These are phyloP conservation scores for Lentinus polychrous DNA, from an alignment of 1,284 basidiomycete genomes.

Conservation along the genomic window DNA sequence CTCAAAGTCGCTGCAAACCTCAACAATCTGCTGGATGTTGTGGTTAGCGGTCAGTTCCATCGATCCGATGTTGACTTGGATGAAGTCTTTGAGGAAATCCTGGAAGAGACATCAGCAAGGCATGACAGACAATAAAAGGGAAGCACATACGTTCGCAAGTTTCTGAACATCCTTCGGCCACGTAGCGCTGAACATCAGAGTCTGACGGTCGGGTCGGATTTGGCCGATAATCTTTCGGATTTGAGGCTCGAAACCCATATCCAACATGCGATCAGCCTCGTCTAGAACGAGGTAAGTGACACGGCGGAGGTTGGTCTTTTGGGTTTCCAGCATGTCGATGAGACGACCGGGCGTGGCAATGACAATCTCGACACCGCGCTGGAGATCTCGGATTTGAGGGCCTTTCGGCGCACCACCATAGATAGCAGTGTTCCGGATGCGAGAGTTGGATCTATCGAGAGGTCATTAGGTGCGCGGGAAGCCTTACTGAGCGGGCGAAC, in stretches of 20 bases:
- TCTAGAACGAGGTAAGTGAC: constrained; percentile 99
- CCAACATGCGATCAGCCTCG: constrained; percentile 97
- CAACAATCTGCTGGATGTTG: constrained; percentile 94
- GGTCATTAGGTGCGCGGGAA: constrained; percentile 7
- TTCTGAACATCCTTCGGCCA: constrained; percentile 99
- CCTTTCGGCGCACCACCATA: constrained; percentile 99
- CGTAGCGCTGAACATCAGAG: constrained; percentile 96
- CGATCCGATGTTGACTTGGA: constrained; percentile 98
- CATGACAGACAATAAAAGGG: background rate
- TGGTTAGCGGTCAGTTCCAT: constrained; percentile 98
- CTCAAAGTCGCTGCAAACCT: constrained; percentile 97
- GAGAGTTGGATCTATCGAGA: constrained; percentile 72
- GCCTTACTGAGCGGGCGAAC: constrained; percentile 15
- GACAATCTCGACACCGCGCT: constrained; percentile 94
- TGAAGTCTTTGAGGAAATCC: constrained; percentile 95
- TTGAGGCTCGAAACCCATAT: constrained; percentile 99
- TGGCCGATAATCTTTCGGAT: constrained; percentile 97
- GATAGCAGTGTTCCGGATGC: constrained; percentile 96
- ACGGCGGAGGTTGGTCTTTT: constrained; percentile 93
- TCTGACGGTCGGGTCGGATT: constrained; percentile 94
- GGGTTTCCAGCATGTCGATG: constrained; percentile 93
- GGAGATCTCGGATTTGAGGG: constrained; percentile 94
- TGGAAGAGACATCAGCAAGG: constrained; percentile 23
- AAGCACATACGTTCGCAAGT: constrained; percentile 66
- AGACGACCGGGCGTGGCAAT: constrained; percentile 89